Conservation (phyloP, 192 early-diverging fungal genomes). For the Backusella psychrophila region DNA sequence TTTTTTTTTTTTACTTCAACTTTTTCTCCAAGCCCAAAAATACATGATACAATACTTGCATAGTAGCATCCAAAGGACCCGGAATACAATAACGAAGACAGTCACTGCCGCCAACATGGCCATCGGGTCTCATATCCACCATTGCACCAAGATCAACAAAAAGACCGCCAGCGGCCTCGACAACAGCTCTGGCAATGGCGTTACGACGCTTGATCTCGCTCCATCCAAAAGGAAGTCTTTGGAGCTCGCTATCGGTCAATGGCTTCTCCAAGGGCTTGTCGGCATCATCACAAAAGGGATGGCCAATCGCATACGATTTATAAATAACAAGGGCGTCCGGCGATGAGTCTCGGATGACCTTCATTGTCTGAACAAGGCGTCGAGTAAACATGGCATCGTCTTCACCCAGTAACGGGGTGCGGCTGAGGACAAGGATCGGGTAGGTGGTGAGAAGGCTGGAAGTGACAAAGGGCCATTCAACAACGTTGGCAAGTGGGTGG, state of each 20-base stretch:
- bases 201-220: slow-evolving; percentile 47
- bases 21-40: slow-evolving; percentile 19
- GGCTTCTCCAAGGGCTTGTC: slow-evolving; percentile 31
- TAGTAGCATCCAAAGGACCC: slow-evolving; percentile 53
- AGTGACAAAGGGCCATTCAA: slow-evolving; percentile 45
- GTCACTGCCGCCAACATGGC: slow-evolving; percentile 53
- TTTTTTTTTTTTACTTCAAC: background rate
- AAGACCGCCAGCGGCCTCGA: slow-evolving; percentile 50
- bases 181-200: slow-evolving; percentile 44
- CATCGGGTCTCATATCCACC: slow-evolving; percentile 45
- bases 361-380: slow-evolving; percentile 32
- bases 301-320: slow-evolving; percentile 43
- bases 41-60: slow-evolving; percentile 31
- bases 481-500: slow-evolving; percentile 33
- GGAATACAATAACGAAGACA: slow-evolving; percentile 57
- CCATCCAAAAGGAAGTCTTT: slow-evolving; percentile 36
- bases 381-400: slow-evolving; percentile 39
- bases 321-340: slow-evolving; percentile 51
- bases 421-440: slow-evolving; percentile 47
- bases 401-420: slow-evolving; percentile 28
- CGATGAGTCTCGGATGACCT: slow-evolving; percentile 29
- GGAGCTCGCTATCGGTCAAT: slow-evolving; percentile 31
- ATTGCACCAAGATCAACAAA: slow-evolving; percentile 47
- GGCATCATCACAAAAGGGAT: slow-evolving; percentile 46
- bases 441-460: slow-evolving; percentile 29